phyloP scores from a whole-genome alignment of 352 stramenopile genomes.

The Phytophthora pistaciae region DNA sequence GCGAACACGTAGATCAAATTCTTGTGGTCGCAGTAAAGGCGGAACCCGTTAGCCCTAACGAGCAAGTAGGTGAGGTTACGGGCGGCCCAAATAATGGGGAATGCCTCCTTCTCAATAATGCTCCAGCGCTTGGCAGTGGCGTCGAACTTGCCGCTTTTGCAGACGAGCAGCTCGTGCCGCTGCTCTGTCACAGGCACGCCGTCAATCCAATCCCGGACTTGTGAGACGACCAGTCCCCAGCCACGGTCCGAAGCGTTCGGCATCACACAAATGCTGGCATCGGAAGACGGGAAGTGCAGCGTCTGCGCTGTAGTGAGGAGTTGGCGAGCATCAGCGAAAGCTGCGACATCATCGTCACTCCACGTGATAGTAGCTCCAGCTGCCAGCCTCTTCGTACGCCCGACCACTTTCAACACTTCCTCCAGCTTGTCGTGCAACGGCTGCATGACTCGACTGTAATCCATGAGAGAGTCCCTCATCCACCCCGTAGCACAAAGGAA shows the following conservation, averaged over 20 bases:
- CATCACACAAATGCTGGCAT: no score
- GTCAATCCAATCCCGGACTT: constrained; percentile 1
- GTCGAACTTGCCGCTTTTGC: constrained; percentile 17
- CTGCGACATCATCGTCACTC: neutral
- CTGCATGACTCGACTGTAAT: constrained; percentile 17
- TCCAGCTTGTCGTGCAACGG: neutral
- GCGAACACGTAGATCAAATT: constrained; percentile 39
- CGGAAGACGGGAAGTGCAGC: neutral
- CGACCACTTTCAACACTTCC: neutral
- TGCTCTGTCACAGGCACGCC: neutral
- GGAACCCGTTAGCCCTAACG: constrained; percentile 6
- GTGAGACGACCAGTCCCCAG: neutral
- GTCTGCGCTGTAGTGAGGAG: neutral
- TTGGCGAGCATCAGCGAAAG: neutral
- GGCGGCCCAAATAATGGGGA: constrained; percentile 18
- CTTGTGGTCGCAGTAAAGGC: constrained; percentile 29
- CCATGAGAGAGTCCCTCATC: constrained; percentile 28
- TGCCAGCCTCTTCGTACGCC: neutral
- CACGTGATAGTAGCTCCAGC: neutral
- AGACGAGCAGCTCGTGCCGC: constrained; percentile 13
- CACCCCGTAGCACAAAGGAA: constrained; percentile 35
- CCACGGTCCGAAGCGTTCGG: neutral
- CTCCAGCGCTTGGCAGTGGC: constrained; percentile 9
- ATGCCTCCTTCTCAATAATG: constrained; percentile 28
- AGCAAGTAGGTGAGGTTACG: constrained; percentile 23